Evolutionary conservation across 2,329 filamentous ascomycete genomes (phyloP).

Genomic region (Shiraia bambusicola): DNA sequence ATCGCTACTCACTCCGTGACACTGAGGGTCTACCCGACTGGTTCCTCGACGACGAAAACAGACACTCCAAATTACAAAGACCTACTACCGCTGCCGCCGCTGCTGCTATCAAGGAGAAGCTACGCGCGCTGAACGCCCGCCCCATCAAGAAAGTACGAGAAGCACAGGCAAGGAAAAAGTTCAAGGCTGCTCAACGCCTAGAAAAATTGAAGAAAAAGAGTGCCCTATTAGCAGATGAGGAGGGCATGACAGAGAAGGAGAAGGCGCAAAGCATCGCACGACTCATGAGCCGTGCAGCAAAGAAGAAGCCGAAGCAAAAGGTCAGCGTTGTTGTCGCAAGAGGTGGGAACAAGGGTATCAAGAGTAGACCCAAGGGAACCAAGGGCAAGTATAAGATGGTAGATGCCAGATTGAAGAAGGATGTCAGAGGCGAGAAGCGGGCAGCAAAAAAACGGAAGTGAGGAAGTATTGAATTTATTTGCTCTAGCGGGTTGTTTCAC

Average conservation of each 20-base stretch:
- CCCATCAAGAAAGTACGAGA: slow-evolving; percentile 99
- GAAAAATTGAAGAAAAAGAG: slow-evolving; percentile 98
- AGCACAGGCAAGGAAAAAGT: slow-evolving; percentile 94
- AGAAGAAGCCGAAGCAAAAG: slow-evolving; percentile 80
- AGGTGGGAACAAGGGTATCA: slow-evolving; percentile 80
- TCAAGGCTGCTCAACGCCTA: slow-evolving; percentile 84
- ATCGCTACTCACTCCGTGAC: slow-evolving; percentile 88
- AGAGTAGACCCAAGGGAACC: slow-evolving; percentile 83
- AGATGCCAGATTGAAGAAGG: slow-evolving; percentile 93
- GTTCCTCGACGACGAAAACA: slow-evolving; percentile 91
- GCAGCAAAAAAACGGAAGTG: slow-evolving; percentile 69
- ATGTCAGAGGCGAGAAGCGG: slow-evolving; percentile 84
- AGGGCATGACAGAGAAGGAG: slow-evolving; percentile 92
- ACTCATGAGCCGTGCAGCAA: slow-evolving; percentile 76
- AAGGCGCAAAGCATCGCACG: slow-evolving; percentile 83
- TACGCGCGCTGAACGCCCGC: slow-evolving; percentile 86
- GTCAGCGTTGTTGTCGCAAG: slow-evolving; percentile 87
- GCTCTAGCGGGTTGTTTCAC: no score
- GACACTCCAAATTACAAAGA: slow-evolving; percentile 79
- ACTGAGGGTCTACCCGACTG: slow-evolving; percentile 91
- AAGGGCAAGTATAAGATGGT: slow-evolving; percentile 99
- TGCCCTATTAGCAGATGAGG: slow-evolving; percentile 84
- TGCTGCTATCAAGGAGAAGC: slow-evolving; percentile 89
- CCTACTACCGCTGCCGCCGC: slow-evolving; percentile 93
- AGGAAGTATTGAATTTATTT: neutral